Conservation (phyloP, 1,284 basidiomycete genomes). For the Heterobasidion parviporum region DNA sequence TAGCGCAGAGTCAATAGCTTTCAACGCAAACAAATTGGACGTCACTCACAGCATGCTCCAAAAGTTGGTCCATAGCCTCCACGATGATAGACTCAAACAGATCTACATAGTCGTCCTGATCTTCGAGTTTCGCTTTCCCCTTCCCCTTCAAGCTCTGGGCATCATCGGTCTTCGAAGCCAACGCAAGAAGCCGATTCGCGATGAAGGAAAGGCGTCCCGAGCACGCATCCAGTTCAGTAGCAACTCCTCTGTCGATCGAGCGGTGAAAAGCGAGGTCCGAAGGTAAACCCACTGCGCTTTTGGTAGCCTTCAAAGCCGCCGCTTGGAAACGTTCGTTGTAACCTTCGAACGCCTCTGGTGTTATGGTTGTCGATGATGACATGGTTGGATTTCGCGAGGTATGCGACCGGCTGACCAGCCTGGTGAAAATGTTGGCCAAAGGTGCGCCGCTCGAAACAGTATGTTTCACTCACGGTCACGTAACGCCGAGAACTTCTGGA, state of each 20-base stretch:
- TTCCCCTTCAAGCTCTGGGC: slow-evolving; percentile 31
- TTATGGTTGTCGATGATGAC: slow-evolving; percentile 1
- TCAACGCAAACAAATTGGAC: slow-evolving; percentile 1
- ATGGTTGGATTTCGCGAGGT: neutral
- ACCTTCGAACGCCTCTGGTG: slow-evolving; percentile 21
- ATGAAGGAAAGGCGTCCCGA: slow-evolving; percentile 54
- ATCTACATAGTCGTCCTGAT: slow-evolving; percentile 76
- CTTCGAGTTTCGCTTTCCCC: slow-evolving; percentile 42
- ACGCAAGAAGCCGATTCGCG: slow-evolving; percentile 53
- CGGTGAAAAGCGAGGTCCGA: slow-evolving; percentile 77
- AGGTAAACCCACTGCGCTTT: slow-evolving; percentile 50
- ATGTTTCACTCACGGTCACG: neutral
- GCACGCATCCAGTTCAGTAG: slow-evolving; percentile 55
- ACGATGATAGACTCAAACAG: slow-evolving; percentile 73
- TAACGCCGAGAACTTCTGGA: neutral
- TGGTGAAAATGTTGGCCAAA: neutral
- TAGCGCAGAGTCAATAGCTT: slow-evolving; percentile 17
- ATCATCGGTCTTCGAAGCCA: slow-evolving; percentile 36
- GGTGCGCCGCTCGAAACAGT: neutral
- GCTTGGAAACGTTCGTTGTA: slow-evolving; percentile 47
- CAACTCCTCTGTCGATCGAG: slow-evolving; percentile 70
- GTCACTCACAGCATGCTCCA: slow-evolving; percentile 73
- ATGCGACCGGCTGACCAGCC: neutral
- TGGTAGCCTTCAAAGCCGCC: slow-evolving; percentile 52
- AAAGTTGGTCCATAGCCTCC: slow-evolving; percentile 75